phyloP scores from a whole-genome alignment of 495 filamentous ascomycete genomes.

The Parmelia sp. region DNA sequence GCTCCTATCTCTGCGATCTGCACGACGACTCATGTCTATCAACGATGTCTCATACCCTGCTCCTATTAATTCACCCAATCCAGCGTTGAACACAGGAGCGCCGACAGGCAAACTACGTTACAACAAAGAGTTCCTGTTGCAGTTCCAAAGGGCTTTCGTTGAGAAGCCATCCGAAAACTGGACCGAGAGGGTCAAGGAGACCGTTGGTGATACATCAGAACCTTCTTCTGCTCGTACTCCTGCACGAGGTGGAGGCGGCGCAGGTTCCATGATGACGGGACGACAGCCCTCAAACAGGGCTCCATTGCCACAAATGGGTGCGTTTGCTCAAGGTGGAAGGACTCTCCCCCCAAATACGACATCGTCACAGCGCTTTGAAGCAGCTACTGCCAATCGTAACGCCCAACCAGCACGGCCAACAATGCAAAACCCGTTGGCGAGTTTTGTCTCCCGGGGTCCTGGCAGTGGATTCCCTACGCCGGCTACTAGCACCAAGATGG shows the following conservation, averaged over 20 bases:
- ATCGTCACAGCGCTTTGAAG: constrained; percentile 56
- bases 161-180: constrained; percentile 93
- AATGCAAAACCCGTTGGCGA: constrained; percentile 54
- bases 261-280: constrained; percentile 49
- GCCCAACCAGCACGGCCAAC: constrained; percentile 30
- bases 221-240: constrained; percentile 58
- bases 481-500: constrained; percentile 35
- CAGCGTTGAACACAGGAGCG: constrained; percentile 71
- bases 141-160: constrained; percentile 89
- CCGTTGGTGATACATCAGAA: constrained; percentile 69
- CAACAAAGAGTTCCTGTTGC: constrained; percentile 90
- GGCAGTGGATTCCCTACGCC: constrained; percentile 56
- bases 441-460: constrained; percentile 41
- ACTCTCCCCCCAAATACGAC: constrained; percentile 64
- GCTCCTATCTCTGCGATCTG: constrained; percentile 82
- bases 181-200: constrained; percentile 74
- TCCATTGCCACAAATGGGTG: constrained; percentile 56
- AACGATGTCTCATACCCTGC: constrained; percentile 66
- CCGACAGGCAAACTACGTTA: constrained; percentile 85
- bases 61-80: constrained; percentile 78
- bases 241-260: constrained; percentile 54
- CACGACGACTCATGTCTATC: constrained; percentile 72
- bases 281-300: constrained; percentile 42
- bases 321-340: constrained; percentile 47
- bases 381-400: constrained; percentile 15